Evolutionary conservation across 2,329 filamentous ascomycete species (phyloP).

Genomic region (Fusarium robinianum): DNA sequence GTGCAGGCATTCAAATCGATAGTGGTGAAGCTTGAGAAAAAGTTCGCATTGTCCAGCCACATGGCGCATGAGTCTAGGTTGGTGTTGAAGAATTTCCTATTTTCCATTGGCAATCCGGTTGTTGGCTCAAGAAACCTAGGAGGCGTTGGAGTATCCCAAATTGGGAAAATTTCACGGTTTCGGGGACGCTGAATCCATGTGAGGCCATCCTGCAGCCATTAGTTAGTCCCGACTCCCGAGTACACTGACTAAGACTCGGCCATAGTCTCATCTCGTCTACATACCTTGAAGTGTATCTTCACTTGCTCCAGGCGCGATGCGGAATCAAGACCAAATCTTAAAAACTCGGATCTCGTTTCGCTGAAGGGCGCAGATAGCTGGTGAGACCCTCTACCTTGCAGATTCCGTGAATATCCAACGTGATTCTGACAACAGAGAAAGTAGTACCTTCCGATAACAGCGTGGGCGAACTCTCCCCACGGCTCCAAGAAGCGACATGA

Average conservation of each 20-base stretch:
- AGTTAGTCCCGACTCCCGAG: no score
- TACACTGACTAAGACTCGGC: no score
- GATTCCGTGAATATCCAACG: neutral
- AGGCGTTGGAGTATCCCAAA: conserved; percentile 1
- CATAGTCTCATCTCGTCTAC: no score
- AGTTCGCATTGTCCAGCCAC: neutral
- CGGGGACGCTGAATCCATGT: neutral
- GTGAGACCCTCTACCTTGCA: neutral
- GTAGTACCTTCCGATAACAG: no score
- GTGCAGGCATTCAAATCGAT: neutral
- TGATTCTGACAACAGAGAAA: neutral
- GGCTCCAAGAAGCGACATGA: neutral
- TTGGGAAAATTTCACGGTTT: neutral
- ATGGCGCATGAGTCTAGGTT: conserved; percentile 1
- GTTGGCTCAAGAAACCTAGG: neutral
- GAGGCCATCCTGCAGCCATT: neutral
- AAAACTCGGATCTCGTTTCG: neutral
- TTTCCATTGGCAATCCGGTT: no score
- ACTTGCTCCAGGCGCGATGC: no score
- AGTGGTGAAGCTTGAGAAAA: neutral
- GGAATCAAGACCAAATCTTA: neutral
- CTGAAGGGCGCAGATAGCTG: neutral
- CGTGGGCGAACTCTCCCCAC: neutral
- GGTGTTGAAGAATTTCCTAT: no score
- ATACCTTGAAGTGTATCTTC: no score